Conservation (phyloP, 2,329 filamentous ascomycete species). For the Penicillium sp. region DNA sequence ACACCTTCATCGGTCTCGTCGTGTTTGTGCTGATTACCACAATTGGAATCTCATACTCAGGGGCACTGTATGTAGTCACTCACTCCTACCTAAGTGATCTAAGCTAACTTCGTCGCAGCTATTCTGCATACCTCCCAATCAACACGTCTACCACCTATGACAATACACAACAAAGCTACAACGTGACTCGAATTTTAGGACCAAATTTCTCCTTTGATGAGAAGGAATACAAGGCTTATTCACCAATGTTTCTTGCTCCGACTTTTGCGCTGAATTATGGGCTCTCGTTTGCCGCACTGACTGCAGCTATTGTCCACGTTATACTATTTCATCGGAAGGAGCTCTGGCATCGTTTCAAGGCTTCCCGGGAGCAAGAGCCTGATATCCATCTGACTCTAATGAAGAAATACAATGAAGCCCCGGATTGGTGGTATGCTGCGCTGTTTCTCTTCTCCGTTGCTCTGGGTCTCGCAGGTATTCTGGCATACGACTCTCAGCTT, state of each 20-base stretch:
- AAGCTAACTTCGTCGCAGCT: conserved; percentile 9
- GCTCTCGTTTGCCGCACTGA: conserved; percentile 40
- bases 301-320: conserved; percentile 34
- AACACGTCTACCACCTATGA: conserved; percentile 37
- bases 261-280: conserved; percentile 40
- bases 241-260: conserved; percentile 40
- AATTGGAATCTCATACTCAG: conserved; percentile 36
- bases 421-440: conserved; percentile 58
- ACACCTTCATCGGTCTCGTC: conserved; percentile 34
- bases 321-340: conserved; percentile 36
- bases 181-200: conserved; percentile 34
- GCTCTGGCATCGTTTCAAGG: conserved; percentile 34
- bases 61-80: conserved; percentile 25
- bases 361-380: conserved; percentile 32
- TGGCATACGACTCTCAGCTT: conserved; percentile 22
- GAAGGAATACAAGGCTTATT: conserved; percentile 37
- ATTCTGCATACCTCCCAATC: conserved; percentile 37
- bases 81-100: too few relatives aligned
- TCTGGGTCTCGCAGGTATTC: conserved; percentile 31
- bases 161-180: conserved; percentile 37
- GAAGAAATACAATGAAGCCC: conserved; percentile 54
- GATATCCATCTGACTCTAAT: conserved; percentile 68
- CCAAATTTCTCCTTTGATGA: conserved; percentile 35
- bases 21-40: conserved; percentile 35
- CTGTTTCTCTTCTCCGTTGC: conserved; percentile 36